Evolutionary conservation across 495 filamentous ascomycete genomes (phyloP), one percentile per base, ranked within the genome.

Genomic region (Penicillium cinerascens): DNA sequence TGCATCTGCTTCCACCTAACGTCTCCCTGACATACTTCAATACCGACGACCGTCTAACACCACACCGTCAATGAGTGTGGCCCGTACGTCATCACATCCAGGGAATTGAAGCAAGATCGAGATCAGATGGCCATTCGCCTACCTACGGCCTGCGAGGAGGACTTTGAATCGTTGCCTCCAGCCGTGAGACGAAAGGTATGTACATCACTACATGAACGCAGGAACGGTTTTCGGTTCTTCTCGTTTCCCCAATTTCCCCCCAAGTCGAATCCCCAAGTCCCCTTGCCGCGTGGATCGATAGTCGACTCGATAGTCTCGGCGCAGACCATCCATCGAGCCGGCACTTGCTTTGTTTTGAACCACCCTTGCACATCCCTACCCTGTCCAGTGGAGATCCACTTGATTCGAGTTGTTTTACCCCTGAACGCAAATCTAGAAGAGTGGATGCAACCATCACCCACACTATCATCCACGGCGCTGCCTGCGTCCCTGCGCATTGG

Each of bases 161-260:
- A 69, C 27, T 65, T 71, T 43, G 64, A 69, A 41, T 67, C 65
- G 50, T 56, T 74, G 17, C 69, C 67, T 26, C 69, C 67, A 8
- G 64, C 64, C 9, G 54, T 72, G n/a, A 54, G 59, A 62, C 51
- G 67, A 55, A 74, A 72, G 64, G 69, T 74, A 64, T 54, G 61
- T 33, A 33, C 29, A 33, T 33, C 9, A 4, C 4, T 10, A 33
- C 29, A 33, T 11, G 5, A 6, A 29, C 29, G 11, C 10, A 13
- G 0, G 11, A 10, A 33, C 29, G 29, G 1, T 47, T 18, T 21
- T 42, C n/a, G 10, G 54, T 22, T 35, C 41, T 49, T 38, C 20
- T 11, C 29, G 46, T 13, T 26, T 41, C 27, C 7, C 22, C 21
- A 26, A 13, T 16, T 36, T 20, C 47, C 17, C 20, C 47, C n/a